Evolutionary conservation across 176 grass and related monocot species (phyloP).

Genomic region (Dactylis glomerata): DNA sequence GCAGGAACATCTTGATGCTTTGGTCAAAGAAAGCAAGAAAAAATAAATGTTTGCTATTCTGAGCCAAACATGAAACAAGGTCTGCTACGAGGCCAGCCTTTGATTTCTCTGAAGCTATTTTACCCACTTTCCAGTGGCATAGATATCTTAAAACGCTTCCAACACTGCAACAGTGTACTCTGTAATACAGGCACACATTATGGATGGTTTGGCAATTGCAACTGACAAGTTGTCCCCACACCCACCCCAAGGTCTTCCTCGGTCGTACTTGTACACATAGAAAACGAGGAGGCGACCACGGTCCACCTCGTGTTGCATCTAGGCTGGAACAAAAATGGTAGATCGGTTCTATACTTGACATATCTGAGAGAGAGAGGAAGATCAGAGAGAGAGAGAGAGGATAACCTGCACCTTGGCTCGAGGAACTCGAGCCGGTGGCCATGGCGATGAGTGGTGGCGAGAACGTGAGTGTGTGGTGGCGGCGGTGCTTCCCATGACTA

Average conservation of each 20-base stretch:
- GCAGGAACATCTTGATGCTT: background rate
- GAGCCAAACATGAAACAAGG: background rate
- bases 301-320: too few relatives aligned
- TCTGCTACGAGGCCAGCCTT: background rate
- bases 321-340: too few relatives aligned
- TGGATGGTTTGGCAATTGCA: background rate
- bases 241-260: background rate
- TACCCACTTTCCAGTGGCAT: background rate
- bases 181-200: too few relatives aligned
- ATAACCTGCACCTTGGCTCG: too few relatives aligned
- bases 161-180: background rate
- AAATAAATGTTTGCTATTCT: background rate
- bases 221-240: slow-evolving; percentile 15
- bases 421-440: too few relatives aligned
- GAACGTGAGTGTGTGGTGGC: too few relatives aligned
- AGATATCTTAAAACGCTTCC: background rate
- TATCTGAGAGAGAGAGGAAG: too few relatives aligned
- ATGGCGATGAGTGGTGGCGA: too few relatives aligned
- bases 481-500: too few relatives aligned
- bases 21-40: background rate
- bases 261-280: slow-evolving; percentile 8
- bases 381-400: too few relatives aligned
- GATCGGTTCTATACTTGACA: too few relatives aligned
- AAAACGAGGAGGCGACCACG: slow-evolving; percentile 25
- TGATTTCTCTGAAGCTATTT: background rate